phyloP scores from a whole-genome alignment of 257 asterid species.

The Solanum appendiculatum region DNA sequence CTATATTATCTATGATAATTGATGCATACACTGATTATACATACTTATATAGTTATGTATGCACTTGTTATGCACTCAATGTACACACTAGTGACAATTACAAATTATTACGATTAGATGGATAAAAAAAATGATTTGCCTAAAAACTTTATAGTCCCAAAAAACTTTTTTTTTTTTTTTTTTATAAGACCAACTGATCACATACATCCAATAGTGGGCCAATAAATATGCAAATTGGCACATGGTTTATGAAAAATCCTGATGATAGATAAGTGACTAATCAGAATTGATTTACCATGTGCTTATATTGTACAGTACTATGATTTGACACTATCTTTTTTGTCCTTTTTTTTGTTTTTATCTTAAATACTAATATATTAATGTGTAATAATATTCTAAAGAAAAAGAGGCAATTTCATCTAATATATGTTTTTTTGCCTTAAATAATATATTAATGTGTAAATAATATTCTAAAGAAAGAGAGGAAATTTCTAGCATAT shows the following conservation, averaged over 20 bases:
- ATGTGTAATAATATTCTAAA: background rate
- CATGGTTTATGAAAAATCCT: background rate
- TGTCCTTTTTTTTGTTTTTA: too few relatives aligned
- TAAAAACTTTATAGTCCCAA: background rate
- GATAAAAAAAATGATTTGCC: background rate
- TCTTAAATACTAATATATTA: too few relatives aligned
- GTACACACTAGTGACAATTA: background rate
- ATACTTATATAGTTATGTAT: too few relatives aligned
- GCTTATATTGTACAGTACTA: background rate
- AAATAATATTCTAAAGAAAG: too few relatives aligned
- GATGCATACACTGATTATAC: background rate
- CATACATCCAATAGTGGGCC: background rate
- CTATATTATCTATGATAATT: background rate
- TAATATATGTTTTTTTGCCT: too few relatives aligned
- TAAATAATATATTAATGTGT: too few relatives aligned
- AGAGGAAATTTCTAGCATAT: too few relatives aligned
- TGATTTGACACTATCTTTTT: background rate
- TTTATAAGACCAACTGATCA: background rate
- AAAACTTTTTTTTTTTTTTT: background rate
- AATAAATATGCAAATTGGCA: background rate
- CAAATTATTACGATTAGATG: background rate
- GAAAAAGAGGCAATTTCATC: background rate
- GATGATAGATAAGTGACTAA: background rate
- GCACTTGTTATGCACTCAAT: background rate
- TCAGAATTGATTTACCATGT: background rate